phyloP scores from a whole-genome alignment of 2,329 filamentous ascomycete genomes.

The Laburnicola sp. region DNA sequence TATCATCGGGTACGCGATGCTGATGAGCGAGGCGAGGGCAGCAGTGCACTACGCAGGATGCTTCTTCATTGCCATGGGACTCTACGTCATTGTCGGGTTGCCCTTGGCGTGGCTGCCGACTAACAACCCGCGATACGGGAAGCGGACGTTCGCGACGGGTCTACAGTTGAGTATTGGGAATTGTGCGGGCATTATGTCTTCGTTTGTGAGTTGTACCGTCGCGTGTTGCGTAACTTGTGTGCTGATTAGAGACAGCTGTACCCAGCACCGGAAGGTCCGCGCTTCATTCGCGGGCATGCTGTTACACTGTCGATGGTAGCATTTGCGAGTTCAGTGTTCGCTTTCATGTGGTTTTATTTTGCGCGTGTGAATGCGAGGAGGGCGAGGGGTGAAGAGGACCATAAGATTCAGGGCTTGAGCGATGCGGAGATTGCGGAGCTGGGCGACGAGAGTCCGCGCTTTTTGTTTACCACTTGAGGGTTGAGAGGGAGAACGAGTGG shows the following conservation, averaged over 20 bases:
- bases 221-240: not conserved
- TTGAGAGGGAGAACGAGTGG: too few species aligned
- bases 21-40: constrained; percentile 63
- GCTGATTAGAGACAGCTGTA: constrained; percentile 46
- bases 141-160: constrained; percentile 71
- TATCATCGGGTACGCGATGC: constrained; percentile 68
- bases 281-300: constrained; percentile 56
- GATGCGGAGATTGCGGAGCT: constrained; percentile 50
- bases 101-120: constrained; percentile 64
- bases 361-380: constrained; percentile 44
- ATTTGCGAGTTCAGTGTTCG: constrained; percentile 45
- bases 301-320: constrained; percentile 56
- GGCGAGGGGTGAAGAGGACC: constrained; percentile 46
- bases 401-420: constrained; percentile 45
- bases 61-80: constrained; percentile 72
- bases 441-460: constrained; percentile 52
- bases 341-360: constrained; percentile 46
- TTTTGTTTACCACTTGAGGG: constrained; percentile 45
- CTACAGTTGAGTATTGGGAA: constrained; percentile 74
- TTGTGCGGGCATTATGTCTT: constrained; percentile 70
- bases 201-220: constrained; percentile 59
- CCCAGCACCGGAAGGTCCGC: constrained; percentile 48
- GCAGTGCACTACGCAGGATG: constrained; percentile 75
- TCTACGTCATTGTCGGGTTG: constrained; percentile 65
- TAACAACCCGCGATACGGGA: constrained; percentile 75